Percentiles rank a stretch among this genome's conserved stretches.
phyloP scores from a whole-genome alignment of 768 basidiomycete genomes.

The Austroboletus festivus region DNA sequence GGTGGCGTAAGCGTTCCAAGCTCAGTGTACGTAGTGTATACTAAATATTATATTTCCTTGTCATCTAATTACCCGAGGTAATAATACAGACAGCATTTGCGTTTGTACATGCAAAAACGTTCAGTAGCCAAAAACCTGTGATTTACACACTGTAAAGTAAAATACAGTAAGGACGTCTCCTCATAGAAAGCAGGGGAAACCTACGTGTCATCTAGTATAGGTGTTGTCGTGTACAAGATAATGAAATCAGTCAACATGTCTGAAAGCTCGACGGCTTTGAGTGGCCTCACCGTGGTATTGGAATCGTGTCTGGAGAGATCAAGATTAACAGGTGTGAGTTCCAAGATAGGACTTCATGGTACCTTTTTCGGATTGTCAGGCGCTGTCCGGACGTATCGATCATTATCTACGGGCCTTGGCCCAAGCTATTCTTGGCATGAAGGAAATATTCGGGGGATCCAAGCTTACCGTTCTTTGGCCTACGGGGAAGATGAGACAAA shows the following conservation, averaged over 20 bases:
- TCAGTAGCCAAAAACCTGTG: constrained; percentile 3
- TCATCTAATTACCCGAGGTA: constrained; percentile 7
- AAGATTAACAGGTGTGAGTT: constrained; percentile 8
- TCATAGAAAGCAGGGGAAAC: constrained; percentile 24
- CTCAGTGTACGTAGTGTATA: not conserved
- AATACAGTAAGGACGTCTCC: not conserved
- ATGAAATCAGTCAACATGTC: constrained; percentile 14
- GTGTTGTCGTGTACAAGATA: not conserved
- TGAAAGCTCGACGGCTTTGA: not conserved
- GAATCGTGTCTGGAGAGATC: constrained; percentile 60
- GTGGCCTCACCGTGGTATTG: constrained; percentile 68
- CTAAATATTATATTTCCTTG: constrained; percentile 2
- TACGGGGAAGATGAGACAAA: constrained; percentile 20
- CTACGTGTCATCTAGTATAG: constrained; percentile 55
- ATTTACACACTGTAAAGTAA: constrained; percentile 36
- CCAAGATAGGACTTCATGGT: constrained; percentile 14
- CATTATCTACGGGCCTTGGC: constrained; percentile 75
- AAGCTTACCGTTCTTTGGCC: constrained; percentile 61
- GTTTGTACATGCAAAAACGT: constrained; percentile 21
- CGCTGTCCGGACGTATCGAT: constrained; percentile 73
- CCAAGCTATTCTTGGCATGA: constrained; percentile 6
- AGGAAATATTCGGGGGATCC: not conserved
- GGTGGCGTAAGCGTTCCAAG: not conserved
- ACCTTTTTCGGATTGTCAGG: constrained; percentile 89
- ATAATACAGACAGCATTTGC: constrained; percentile 20